A percentile compares a stretch with the other conserved stretches of the same genome.
Evolutionary conservation across 345 rosid genomes (phyloP).

Genomic region (Lepidium didymum): DNA sequence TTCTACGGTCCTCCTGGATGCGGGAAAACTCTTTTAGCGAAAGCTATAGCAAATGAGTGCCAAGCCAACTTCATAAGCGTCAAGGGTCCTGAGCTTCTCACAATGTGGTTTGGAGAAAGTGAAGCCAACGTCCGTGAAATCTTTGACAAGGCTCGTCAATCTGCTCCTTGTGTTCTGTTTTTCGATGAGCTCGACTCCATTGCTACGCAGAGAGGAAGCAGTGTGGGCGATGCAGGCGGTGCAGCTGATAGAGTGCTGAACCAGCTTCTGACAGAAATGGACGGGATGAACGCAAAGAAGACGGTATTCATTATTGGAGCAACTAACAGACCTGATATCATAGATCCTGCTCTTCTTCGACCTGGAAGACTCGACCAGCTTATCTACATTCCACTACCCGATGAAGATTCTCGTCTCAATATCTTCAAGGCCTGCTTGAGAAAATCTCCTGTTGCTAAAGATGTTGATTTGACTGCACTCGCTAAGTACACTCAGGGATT

Average conservation of each 20-base stretch:
- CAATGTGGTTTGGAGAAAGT: conserved; percentile 99
- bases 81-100: conserved; percentile 93
- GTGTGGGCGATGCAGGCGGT: conserved; percentile 85
- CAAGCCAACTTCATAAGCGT: conserved; percentile 95
- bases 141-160: conserved; percentile 90
- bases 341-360: conserved; percentile 87
- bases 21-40: conserved; percentile 95
- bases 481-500: conserved; percentile 91
- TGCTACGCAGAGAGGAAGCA: conserved; percentile 98
- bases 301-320: conserved; percentile 95
- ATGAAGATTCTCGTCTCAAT: conserved; percentile 78
- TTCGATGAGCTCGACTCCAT: conserved; percentile 96
- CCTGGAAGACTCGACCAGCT: conserved; percentile 95
- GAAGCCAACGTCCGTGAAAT: conserved; percentile 96
- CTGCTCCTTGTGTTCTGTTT: conserved; percentile 93
- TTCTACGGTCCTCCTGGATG: conserved; percentile 99
- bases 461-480: conserved; percentile 77
- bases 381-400: conserved; percentile 95
- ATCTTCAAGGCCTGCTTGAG: conserved; percentile 85
- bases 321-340: conserved; percentile 90
- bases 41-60: conserved; percentile 95
- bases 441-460: conserved; percentile 83
- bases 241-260: conserved; percentile 95
- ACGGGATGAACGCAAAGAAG: conserved; percentile 95
- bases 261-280: conserved; percentile 97